A percentile compares a stretch with the other conserved stretches of the same genome.
Conservation (phyloP, 352 stramenopile species). For the Blastocystis sp. region DNA sequence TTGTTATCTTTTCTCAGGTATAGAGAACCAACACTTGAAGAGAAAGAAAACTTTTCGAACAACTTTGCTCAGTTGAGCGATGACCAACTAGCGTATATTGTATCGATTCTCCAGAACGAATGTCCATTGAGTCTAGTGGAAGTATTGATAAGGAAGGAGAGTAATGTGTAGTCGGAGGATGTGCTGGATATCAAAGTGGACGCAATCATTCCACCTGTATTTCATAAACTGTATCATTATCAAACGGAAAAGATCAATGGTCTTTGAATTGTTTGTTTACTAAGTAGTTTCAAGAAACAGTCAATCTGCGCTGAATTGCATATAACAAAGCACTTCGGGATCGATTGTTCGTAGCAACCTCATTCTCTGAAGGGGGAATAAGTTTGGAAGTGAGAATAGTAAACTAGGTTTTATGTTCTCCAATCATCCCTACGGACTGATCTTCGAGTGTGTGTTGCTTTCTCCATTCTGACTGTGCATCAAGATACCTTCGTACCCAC, state of each 20-base stretch:
- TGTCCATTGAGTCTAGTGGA: background rate
- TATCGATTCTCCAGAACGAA: constrained; percentile 9
- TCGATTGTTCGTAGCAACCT: background rate
- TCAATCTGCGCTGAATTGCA: constrained; percentile 20
- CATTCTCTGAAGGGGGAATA: background rate
- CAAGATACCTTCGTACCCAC: constrained; percentile 6
- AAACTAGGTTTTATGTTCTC: background rate
- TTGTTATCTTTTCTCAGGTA: background rate
- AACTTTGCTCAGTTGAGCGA: constrained; percentile 1
- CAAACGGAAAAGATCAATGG: background rate
- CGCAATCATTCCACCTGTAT: background rate
- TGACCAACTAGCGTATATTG: constrained; percentile 15
- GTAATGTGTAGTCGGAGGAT: background rate
- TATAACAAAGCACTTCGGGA: background rate
- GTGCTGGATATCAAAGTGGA: constrained; percentile 2
- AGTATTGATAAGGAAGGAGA: background rate
- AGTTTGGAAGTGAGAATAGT: constrained; percentile 1
- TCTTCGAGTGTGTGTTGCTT: background rate
- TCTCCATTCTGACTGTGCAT: constrained; percentile 1
- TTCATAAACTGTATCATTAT: constrained; percentile 22
- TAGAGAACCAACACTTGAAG: constrained; percentile 14
- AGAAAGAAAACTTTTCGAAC: background rate
- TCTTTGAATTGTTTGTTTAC: background rate
- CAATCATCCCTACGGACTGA: background rate
- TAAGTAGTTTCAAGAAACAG: too few species aligned